Evolutionary conservation across 352 stramenopile genomes (phyloP), one percentile per base, ranked within the genome.

Genomic region (Blastocystis sp.): DNA sequence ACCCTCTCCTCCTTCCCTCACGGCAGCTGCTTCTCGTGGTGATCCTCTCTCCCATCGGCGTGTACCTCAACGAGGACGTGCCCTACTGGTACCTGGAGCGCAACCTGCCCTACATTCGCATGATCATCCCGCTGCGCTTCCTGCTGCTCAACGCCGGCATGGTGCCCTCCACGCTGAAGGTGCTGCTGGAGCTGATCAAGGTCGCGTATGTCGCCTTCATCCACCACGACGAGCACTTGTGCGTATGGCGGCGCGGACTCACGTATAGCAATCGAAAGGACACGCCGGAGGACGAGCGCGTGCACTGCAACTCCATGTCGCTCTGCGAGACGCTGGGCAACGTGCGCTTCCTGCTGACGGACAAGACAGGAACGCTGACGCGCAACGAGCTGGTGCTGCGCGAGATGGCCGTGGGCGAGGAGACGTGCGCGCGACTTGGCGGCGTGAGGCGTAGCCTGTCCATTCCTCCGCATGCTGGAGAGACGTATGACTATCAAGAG

Each of bases 331-430:
- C 96, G 87, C 90, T 97, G 2, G 94, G 94, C 3, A 93, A 96
- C 90, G 93, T 97, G 43, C 93, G 91, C 89, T 95, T 95, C 89
- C 93, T 97, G 24, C 96, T 97, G 65, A 94, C 90, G 59, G 95
- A 98, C 90, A 98, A 98, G 90, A 98, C 95, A 3, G 95, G 95
- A 21, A 98, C 95, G 6, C 89, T 98, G 38, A 98, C 95, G 61
- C 94, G 94, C 79, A 98, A 98, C 89, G 92, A 97, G 42, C 98
- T 98, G 95, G 94, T 94, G 92, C 91, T 93, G 38, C 28, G 59
- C 19, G 34, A 87, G 48, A 24, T 87, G 24, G 21, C 17, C 21
- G 59, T 0, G 91, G 94, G 17, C 17, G 52, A 42, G 10, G 34
- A 69, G 17, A 17, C 1, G 11, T 21, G 10, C 2, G 24, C 21